Percentiles rank a stretch among this genome's conserved stretches.
Conservation (phyloP, 2,329 filamentous ascomycete species). For the Alternaria tenuissima region DNA sequence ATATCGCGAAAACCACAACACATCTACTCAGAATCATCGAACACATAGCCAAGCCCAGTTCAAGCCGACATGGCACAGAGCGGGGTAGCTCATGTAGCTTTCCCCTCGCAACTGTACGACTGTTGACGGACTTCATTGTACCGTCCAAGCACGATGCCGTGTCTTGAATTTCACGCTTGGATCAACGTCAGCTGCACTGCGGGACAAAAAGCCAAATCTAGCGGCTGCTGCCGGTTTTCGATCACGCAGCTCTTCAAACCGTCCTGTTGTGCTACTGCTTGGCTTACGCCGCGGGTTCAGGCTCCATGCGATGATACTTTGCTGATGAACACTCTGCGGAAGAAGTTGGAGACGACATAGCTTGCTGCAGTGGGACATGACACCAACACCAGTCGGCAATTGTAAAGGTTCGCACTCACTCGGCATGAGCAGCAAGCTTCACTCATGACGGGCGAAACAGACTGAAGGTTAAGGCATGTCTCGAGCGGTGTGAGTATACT, state of each 20-base stretch:
- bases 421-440: slow-evolving; percentile 4
- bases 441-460: not conserved
- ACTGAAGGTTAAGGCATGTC: not conserved
- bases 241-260: slow-evolving; percentile 13
- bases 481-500: slow-evolving; percentile 9
- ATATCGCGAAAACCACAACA: not conserved
- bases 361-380: slow-evolving; percentile 3
- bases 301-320: slow-evolving; percentile 1
- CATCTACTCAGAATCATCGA: not conserved
- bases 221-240: not conserved
- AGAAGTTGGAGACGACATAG: slow-evolving; percentile 2
- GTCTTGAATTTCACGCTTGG: slow-evolving; percentile 13
- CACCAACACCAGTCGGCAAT: not conserved
- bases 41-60: slow-evolving; percentile 3
- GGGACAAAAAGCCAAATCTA: slow-evolving; percentile 6
- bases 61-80: slow-evolving; percentile 12
- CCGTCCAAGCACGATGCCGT: slow-evolving; percentile 10
- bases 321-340: not conserved
- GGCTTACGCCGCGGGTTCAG: slow-evolving; percentile 2
- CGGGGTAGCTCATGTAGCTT: slow-evolving; percentile 11
- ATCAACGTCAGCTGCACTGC: slow-evolving; percentile 22
- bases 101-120: slow-evolving; percentile 17
- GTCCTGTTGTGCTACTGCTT: slow-evolving; percentile 6
- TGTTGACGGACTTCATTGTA: slow-evolving; percentile 14
- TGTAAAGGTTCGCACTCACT: not conserved